phyloP scores from a whole-genome alignment of 179 eudicot genomes.

The Actinidia arguta region DNA sequence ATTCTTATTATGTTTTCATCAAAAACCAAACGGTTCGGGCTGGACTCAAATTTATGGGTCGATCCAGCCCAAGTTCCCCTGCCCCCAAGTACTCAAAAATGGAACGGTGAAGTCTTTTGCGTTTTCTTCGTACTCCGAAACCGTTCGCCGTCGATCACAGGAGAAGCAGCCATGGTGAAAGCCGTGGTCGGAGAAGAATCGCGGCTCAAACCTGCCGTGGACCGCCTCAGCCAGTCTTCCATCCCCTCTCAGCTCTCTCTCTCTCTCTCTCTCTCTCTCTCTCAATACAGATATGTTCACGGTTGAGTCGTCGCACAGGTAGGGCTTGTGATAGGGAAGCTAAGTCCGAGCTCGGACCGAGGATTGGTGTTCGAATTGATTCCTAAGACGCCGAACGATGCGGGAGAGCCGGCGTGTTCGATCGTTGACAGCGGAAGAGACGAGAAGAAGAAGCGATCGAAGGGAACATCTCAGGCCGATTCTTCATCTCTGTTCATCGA shows the following conservation, averaged over 20 bases:
- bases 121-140: too few relatives aligned
- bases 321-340: constrained; percentile 84
- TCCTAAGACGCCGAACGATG: constrained; percentile 80
- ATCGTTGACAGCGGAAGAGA: constrained; percentile 40
- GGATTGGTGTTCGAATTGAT: constrained; percentile 80
- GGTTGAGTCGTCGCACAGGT: constrained; percentile 42
- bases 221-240: constrained; percentile 65
- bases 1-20: too few relatives aligned
- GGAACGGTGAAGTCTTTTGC: too few relatives aligned
- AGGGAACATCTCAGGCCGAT: constrained; percentile 49
- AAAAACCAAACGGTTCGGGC: too few relatives aligned
- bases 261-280: constrained; percentile 14
- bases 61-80: too few relatives aligned
- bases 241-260: constrained; percentile 52
- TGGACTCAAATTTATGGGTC: too few relatives aligned
- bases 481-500: constrained; percentile 59
- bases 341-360: constrained; percentile 62
- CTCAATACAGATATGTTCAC: not conserved
- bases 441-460: constrained; percentile 55
- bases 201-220: constrained; percentile 63
- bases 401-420: constrained; percentile 75
- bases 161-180: constrained; percentile 77
- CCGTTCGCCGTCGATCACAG: not conserved
- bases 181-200: constrained; percentile 83
- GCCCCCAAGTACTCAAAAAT: too few relatives aligned